Conservation (phyloP, 1,139 yeast genomes). For the Sugiyamaella grinbergsii region DNA sequence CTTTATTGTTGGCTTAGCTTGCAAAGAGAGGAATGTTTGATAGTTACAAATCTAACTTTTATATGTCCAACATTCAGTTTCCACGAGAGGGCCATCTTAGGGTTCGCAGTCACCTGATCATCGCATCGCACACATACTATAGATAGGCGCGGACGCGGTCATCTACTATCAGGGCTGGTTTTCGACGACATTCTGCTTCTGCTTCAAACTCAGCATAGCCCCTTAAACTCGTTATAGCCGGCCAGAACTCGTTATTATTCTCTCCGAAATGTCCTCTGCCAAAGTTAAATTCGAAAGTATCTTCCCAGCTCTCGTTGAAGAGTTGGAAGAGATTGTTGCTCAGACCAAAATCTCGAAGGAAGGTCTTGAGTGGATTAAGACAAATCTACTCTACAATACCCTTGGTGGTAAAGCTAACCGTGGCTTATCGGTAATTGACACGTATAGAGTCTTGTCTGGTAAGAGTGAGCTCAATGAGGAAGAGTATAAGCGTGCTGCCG, state of each 20-base stretch:
- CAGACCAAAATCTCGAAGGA: constrained; percentile 82
- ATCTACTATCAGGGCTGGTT: constrained; percentile 1
- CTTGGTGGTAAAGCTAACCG: constrained; percentile 97
- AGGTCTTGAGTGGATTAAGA: constrained; percentile 84
- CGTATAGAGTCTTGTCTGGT: constrained; percentile 77
- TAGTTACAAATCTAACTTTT: no score
- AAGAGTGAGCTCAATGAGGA: constrained; percentile 62
- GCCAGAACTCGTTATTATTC: neutral
- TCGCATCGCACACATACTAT: neutral
- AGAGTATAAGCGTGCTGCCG: constrained; percentile 82
- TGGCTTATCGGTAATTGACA: constrained; percentile 93
- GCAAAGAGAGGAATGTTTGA: neutral
- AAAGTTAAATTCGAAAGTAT: constrained; percentile 69
- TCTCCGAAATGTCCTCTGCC: constrained; percentile 25
- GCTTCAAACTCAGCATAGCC: neutral
- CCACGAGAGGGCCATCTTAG: neutral
- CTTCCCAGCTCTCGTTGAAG: constrained; percentile 79
- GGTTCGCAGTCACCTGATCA: neutral
- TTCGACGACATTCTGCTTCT: neutral
- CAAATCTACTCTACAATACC: constrained; percentile 77
- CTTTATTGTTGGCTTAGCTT: neutral
- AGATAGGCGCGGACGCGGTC: neutral
- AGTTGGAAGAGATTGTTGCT: constrained; percentile 62
- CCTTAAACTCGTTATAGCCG: neutral
- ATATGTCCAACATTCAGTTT: no score